These are phyloP conservation scores for Prunus mongolica DNA, from an alignment of 306 rosid genomes.

Conservation along the genomic window DNA sequence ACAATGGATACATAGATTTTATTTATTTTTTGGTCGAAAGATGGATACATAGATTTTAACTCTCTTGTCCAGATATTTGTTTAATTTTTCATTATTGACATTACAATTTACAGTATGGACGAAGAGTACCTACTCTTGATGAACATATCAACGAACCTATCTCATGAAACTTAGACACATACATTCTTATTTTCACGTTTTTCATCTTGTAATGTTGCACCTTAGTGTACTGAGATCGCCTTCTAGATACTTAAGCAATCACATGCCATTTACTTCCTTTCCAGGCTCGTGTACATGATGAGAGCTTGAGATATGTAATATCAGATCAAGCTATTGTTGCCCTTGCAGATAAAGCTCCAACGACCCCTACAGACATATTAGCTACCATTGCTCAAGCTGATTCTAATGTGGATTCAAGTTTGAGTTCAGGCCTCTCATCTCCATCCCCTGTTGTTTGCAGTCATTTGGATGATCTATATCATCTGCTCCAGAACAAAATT, in stretches of 20 bases:
- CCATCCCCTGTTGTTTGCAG: conserved; percentile 75
- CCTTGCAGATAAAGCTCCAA: conserved; percentile 58
- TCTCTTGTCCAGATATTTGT: background rate
- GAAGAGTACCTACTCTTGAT: background rate
- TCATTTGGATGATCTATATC: conserved; percentile 59
- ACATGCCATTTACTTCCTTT: conserved; percentile 28
- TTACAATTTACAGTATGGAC: background rate
- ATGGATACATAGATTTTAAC: background rate
- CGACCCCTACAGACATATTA: conserved; percentile 38
- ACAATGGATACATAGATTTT: background rate
- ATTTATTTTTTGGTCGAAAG: too few relatives aligned
- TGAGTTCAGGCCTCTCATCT: conserved; percentile 39
- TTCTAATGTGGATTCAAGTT: conserved; percentile 47
- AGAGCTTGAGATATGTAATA: conserved; percentile 78
- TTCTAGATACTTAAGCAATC: conserved; percentile 21
- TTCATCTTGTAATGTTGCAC: background rate
- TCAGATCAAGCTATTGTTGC: conserved; percentile 81
- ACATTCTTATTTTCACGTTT: background rate
- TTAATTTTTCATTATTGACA: background rate
- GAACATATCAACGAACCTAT: background rate
- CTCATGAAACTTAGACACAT: background rate
- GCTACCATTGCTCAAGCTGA: conserved; percentile 55
- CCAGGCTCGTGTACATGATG: conserved; percentile 98
- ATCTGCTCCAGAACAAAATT: conserved; percentile 51
- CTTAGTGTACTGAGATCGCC: background rate